Percentiles rank a stretch among this genome's conserved stretches.
Evolutionary conservation across 768 basidiomycete genomes (phyloP).

Genomic region (Lentinula lateritia): DNA sequence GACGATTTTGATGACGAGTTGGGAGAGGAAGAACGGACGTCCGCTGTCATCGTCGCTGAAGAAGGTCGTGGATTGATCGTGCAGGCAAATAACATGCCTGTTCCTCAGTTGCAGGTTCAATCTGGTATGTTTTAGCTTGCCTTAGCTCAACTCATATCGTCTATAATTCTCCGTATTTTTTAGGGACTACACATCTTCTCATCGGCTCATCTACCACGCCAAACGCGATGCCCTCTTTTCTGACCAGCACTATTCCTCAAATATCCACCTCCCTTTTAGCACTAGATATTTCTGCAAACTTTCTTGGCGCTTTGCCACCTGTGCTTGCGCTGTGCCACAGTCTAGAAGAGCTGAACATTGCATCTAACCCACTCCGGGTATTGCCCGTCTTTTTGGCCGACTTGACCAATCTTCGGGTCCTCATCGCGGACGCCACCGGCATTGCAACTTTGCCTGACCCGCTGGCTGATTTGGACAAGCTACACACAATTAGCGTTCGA

Average conservation of each 20-base stretch:
- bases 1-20: slow-evolving; percentile 44
- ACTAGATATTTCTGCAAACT: slow-evolving; percentile 89
- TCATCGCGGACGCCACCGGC: slow-evolving; percentile 90
- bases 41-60: slow-evolving; percentile 74
- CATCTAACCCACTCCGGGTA: slow-evolving; percentile 85
- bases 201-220: slow-evolving; percentile 78
- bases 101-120: slow-evolving; percentile 59
- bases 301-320: slow-evolving; percentile 77
- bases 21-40: slow-evolving; percentile 64
- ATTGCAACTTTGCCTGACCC: slow-evolving; percentile 72
- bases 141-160: background rate
- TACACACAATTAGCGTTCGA: slow-evolving; percentile 87
- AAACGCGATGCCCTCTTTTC: slow-evolving; percentile 71
- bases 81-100: slow-evolving; percentile 56
- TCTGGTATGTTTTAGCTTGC: slow-evolving; percentile 49
- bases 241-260: slow-evolving; percentile 63
- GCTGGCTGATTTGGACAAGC: slow-evolving; percentile 64
- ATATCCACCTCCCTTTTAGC: slow-evolving; percentile 79
- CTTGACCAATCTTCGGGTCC: slow-evolving; percentile 71
- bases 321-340: slow-evolving; percentile 72
- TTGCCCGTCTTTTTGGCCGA: slow-evolving; percentile 86
- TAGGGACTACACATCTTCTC: slow-evolving; percentile 92
- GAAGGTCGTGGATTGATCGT: slow-evolving; percentile 84
- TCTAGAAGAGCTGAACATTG: slow-evolving; percentile 92
- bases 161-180: slow-evolving; percentile 3